phyloP scores from a whole-genome alignment of 2,329 filamentous ascomycete species.

The Aspergillus fumigatiaffinis region DNA sequence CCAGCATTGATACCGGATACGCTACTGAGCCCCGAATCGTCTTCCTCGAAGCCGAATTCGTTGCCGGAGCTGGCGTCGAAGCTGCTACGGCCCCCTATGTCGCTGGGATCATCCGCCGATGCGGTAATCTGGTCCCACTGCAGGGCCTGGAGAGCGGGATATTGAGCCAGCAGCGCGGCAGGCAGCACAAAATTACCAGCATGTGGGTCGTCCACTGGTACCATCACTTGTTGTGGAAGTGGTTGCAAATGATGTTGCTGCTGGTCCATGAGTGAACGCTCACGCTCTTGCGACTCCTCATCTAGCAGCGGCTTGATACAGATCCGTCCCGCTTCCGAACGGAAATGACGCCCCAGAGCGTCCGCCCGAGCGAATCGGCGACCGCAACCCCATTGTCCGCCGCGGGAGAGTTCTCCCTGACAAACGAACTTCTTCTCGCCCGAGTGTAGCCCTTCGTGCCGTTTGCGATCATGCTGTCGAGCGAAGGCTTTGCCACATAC shows the following conservation, averaged over 20 bases:
- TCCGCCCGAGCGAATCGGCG: conserved; percentile 92
- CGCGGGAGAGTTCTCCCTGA: conserved; percentile 79
- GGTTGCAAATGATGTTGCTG: conserved; percentile 62
- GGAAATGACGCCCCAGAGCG: conserved; percentile 88
- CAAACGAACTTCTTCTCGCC: conserved; percentile 99
- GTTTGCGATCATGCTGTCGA: conserved; percentile 93
- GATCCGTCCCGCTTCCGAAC: conserved; percentile 89
- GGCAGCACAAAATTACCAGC: conserved; percentile 68
- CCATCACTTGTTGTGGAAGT: conserved; percentile 54
- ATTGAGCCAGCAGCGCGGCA: conserved; percentile 82
- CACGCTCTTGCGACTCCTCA: conserved; percentile 81
- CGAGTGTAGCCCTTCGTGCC: conserved; percentile 91
- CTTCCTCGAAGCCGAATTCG: conserved; percentile 42
- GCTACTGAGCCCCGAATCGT: conserved; percentile 36
- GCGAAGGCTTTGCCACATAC: conserved; percentile 97
- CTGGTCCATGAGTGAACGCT: conserved; percentile 70
- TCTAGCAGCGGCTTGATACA: conserved; percentile 97
- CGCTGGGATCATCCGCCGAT: conserved; percentile 53
- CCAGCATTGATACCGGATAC: conserved; percentile 33
- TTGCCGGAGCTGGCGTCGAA: conserved; percentile 44
- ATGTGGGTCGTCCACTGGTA: conserved; percentile 58
- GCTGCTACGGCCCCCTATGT: conserved; percentile 63
- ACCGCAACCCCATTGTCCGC: conserved; percentile 86
- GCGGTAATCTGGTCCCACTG: conserved; percentile 76
- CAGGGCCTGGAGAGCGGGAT: conserved; percentile 84